Percentiles rank a stretch among this genome's conserved stretches.
Evolutionary conservation across 257 asterid species (phyloP).

Genomic region (Avicennia marina): DNA sequence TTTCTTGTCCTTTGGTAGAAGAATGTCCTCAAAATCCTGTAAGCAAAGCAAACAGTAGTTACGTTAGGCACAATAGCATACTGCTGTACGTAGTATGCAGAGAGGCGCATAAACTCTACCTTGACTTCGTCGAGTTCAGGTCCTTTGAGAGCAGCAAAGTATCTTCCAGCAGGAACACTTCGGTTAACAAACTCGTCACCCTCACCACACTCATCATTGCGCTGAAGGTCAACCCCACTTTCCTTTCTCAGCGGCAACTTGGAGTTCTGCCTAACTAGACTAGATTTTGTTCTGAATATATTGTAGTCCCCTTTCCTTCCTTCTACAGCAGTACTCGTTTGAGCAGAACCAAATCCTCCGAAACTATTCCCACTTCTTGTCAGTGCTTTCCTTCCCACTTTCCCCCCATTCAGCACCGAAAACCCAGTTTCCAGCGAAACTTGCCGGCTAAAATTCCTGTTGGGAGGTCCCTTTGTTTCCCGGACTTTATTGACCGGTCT

Average conservation of each 20-base stretch:
- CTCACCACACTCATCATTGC: constrained; percentile 23
- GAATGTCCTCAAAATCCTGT: constrained; percentile 89
- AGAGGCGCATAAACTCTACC: constrained; percentile 32
- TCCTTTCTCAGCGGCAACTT: constrained; percentile 47
- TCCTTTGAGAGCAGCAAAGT: constrained; percentile 91
- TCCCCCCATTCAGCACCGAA: constrained; percentile 51
- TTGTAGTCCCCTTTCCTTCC: constrained; percentile 56
- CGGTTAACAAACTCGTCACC: constrained; percentile 29
- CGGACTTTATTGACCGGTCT: constrained; percentile 19
- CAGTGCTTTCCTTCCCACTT: constrained; percentile 31
- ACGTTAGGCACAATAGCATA: background rate
- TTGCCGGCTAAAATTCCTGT: constrained; percentile 51
- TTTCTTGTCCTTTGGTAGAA: constrained; percentile 69
- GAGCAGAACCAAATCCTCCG: constrained; percentile 54
- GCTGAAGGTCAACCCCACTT: constrained; percentile 38
- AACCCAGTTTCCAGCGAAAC: constrained; percentile 86
- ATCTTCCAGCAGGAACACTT: constrained; percentile 97
- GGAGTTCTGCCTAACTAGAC: constrained; percentile 54
- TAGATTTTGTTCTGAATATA: constrained; percentile 63
- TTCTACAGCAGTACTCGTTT: constrained; percentile 24
- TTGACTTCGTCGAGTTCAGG: constrained; percentile 95
- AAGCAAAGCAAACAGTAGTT: background rate
- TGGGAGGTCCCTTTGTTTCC: constrained; percentile 31
- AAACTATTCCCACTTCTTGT: constrained; percentile 77
- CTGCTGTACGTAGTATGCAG: too few relatives aligned